A percentile compares a stretch with the other conserved stretches of the same genome.
Evolutionary conservation across 2,329 filamentous ascomycete species (phyloP).

Genomic region (Mycosphaerella sp.): DNA sequence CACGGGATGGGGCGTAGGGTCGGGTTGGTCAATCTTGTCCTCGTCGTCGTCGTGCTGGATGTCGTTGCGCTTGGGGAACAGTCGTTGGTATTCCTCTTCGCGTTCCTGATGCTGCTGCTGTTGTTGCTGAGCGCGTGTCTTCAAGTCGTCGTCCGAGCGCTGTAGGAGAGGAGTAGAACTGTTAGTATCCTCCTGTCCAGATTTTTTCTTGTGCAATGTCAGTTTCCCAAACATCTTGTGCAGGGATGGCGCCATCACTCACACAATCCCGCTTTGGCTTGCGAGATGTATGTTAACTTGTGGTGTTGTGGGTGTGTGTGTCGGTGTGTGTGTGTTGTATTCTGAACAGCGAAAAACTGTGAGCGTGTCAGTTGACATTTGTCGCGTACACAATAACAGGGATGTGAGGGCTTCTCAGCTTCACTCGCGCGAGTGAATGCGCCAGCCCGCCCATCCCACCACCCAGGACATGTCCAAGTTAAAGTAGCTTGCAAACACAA

Average conservation of each 20-base stretch:
- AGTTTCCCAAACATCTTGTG: background rate
- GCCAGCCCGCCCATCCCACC: background rate
- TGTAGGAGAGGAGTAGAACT: background rate
- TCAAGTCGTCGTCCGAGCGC: background rate
- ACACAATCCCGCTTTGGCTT: conserved; percentile 1
- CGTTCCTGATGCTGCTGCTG: background rate
- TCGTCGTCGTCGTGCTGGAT: background rate
- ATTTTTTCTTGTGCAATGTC: background rate
- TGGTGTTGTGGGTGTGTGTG: too few species aligned
- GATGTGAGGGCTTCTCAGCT: background rate
- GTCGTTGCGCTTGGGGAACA: background rate
- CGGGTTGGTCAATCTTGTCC: background rate
- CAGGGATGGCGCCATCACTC: background rate
- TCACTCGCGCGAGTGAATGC: background rate
- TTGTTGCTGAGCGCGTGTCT: background rate
- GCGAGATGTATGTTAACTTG: background rate
- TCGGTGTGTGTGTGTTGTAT: background rate
- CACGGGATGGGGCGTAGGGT: background rate
- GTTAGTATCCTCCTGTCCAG: background rate
- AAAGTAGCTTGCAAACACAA: too few species aligned
- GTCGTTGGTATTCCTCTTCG: background rate
- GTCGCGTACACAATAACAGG: background rate
- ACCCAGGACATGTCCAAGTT: background rate
- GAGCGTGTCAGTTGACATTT: background rate
- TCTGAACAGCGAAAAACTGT: background rate